Evolutionary conservation across 2,329 filamentous ascomycete species (phyloP).

Genomic region (Lithohypha guttulata): DNA sequence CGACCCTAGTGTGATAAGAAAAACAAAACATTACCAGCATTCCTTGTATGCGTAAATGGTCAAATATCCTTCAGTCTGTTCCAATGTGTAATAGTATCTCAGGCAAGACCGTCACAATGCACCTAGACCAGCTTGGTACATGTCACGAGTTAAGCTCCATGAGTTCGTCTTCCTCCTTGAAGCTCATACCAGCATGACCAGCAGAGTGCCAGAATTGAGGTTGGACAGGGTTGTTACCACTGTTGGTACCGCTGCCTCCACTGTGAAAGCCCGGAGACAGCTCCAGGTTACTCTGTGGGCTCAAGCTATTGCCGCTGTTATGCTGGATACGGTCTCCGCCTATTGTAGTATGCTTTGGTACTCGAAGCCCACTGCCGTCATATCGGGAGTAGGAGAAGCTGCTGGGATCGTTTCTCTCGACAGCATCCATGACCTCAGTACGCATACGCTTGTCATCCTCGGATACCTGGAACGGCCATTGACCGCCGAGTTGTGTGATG

Average conservation of each 20-base stretch:
- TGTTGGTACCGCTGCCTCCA: constrained; percentile 53
- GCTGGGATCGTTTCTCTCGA: constrained; percentile 64
- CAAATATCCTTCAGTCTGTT: neutral
- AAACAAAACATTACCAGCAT: constrained; percentile 1
- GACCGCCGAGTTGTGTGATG: constrained; percentile 60
- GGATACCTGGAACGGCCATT: constrained; percentile 68
- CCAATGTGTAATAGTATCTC: neutral
- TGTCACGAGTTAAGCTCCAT: constrained; percentile 45
- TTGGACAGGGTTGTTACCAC: constrained; percentile 32
- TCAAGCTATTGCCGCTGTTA: constrained; percentile 31
- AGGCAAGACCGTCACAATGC: neutral
- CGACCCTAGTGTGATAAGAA: neutral
- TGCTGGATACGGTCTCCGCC: constrained; percentile 62
- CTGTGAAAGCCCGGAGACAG: constrained; percentile 62
- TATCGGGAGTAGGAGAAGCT: constrained; percentile 78
- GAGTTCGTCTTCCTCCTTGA: constrained; percentile 94
- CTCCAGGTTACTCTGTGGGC: constrained; percentile 48
- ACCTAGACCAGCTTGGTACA: neutral
- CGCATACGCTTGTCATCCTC: constrained; percentile 96
- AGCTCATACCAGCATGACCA: constrained; percentile 51
- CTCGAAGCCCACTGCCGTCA: constrained; percentile 73
- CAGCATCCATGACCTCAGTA: constrained; percentile 76
- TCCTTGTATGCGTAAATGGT: neutral
- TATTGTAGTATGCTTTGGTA: constrained; percentile 87
- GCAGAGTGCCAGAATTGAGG: constrained; percentile 44